phyloP scores from a whole-genome alignment of 2,329 filamentous ascomycete genomes.

The Ilyonectria sp. region DNA sequence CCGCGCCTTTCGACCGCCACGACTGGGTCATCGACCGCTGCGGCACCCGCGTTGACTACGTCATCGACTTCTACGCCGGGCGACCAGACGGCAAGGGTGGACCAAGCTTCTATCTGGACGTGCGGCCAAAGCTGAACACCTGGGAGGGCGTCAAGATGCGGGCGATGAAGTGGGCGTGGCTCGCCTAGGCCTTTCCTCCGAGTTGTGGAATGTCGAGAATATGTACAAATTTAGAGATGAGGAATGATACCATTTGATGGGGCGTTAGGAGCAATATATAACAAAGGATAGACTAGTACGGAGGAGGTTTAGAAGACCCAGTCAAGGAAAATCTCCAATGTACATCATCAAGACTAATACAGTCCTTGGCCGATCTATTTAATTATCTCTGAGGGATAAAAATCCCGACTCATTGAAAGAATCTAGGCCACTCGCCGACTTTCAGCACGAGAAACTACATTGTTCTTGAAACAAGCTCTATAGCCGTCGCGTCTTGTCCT shows the following conservation, averaged over 20 bases:
- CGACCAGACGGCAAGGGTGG: conserved; percentile 58
- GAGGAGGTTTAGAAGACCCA: conserved; percentile 23
- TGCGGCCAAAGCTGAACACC: conserved; percentile 77
- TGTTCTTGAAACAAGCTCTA: not conserved
- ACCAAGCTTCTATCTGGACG: conserved; percentile 77
- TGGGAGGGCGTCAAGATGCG: conserved; percentile 80
- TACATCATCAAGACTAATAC: conserved; percentile 19
- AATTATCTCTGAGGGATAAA: not conserved
- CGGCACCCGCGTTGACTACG: conserved; percentile 88
- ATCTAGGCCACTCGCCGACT: not conserved
- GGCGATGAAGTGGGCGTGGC: conserved; percentile 63
- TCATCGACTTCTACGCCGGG: conserved; percentile 98
- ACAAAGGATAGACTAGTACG: conserved; percentile 32
- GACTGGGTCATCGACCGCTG: conserved; percentile 98
- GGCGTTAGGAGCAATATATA: conserved; percentile 49
- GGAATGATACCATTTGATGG: conserved; percentile 39
- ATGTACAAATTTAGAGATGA: conserved; percentile 38
- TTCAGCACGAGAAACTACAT: not conserved
- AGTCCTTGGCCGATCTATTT: not conserved
- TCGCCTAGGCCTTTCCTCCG: conserved; percentile 55
- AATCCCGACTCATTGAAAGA: not conserved
- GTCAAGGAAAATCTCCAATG: conserved; percentile 42
- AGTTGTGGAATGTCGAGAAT: not conserved
- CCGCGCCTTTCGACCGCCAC: conserved; percentile 92
- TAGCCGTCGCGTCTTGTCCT: not conserved